These are phyloP conservation scores for Calonectria fujianensis DNA, from an alignment of 2,329 filamentous ascomycete species.

Conservation along the genomic window DNA sequence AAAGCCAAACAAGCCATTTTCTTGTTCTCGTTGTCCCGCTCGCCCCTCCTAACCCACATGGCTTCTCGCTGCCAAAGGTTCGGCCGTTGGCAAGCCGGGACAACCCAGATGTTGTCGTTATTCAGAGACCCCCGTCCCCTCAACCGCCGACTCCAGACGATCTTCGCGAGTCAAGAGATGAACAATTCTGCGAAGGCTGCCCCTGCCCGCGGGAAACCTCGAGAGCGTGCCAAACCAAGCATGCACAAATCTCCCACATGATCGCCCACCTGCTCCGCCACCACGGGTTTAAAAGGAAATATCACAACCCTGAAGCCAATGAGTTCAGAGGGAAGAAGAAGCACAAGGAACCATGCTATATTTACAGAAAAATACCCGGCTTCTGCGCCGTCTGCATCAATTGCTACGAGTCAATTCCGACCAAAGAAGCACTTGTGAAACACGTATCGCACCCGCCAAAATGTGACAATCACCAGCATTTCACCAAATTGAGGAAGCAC, in stretches of 20 bases:
- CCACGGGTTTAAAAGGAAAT: not conserved
- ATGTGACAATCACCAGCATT: not conserved
- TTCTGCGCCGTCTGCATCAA: not conserved
- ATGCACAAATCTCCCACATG: not conserved
- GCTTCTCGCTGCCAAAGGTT: not conserved
- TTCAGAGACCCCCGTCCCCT: not conserved
- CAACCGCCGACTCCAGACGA: not conserved
- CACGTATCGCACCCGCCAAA: not conserved
- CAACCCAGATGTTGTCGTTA: not conserved
- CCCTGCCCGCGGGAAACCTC: not conserved
- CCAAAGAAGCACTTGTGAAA: not conserved
- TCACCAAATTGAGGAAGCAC: not conserved
- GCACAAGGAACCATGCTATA: not conserved
- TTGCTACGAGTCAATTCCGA: not conserved
- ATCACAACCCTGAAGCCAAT: not conserved
- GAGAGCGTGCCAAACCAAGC: constrained; percentile 1
- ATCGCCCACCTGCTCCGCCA: constrained; percentile 1
- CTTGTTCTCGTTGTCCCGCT: not conserved
- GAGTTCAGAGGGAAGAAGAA: not conserved
- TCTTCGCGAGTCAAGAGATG: not conserved
- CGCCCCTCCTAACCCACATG: not conserved
- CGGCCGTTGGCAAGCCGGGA: not conserved
- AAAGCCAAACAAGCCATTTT: not conserved
- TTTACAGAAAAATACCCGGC: not conserved
- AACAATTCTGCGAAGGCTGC: not conserved